These are phyloP conservation scores for Boletellus deceptivus DNA, from an alignment of 1,284 basidiomycete genomes.

Conservation along the genomic window DNA sequence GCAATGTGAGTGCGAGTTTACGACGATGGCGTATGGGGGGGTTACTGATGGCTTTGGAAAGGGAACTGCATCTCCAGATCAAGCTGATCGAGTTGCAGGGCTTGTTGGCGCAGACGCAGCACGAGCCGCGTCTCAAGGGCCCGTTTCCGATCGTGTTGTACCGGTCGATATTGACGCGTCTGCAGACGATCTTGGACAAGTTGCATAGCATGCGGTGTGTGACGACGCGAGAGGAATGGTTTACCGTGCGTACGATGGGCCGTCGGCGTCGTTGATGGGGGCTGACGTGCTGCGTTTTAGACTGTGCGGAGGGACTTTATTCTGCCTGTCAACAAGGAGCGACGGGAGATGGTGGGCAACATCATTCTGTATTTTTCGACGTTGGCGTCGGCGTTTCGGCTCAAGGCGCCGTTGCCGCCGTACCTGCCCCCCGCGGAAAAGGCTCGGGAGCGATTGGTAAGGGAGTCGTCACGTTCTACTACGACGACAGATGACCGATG, in stretches of 20 bases:
- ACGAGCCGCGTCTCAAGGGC: constrained; percentile 93
- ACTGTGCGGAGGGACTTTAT: constrained; percentile 84
- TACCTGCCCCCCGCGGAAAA: constrained; percentile 92
- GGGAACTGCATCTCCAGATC: constrained; percentile 93
- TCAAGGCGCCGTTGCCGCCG: constrained; percentile 91
- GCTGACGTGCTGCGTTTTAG: constrained; percentile 33
- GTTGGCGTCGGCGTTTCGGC: constrained; percentile 81
- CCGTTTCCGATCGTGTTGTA: constrained; percentile 86
- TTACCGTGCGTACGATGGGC: constrained; percentile 49
- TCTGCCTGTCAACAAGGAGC: constrained; percentile 80
- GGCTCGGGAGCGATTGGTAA: constrained; percentile 74
- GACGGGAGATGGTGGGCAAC: constrained; percentile 92
- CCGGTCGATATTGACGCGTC: constrained; percentile 76
- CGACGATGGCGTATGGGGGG: too few species aligned
- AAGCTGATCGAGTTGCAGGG: constrained; percentile 82
- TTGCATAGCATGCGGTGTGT: constrained; percentile 96
- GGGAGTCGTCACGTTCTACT: constrained; percentile 9
- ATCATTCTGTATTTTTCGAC: constrained; percentile 91
- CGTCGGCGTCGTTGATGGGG: too few species aligned
- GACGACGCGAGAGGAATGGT: constrained; percentile 90
- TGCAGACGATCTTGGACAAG: constrained; percentile 87
- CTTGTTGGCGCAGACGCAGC: constrained; percentile 82
- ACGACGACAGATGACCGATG: neutral
- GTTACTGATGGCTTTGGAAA: constrained; percentile 31
- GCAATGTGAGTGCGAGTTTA: constrained; percentile 61